A percentile compares a stretch with the other conserved stretches of the same genome.
phyloP scores from a whole-genome alignment of 2,329 filamentous ascomycete species.

The Emmonsiellopsis sp. region DNA sequence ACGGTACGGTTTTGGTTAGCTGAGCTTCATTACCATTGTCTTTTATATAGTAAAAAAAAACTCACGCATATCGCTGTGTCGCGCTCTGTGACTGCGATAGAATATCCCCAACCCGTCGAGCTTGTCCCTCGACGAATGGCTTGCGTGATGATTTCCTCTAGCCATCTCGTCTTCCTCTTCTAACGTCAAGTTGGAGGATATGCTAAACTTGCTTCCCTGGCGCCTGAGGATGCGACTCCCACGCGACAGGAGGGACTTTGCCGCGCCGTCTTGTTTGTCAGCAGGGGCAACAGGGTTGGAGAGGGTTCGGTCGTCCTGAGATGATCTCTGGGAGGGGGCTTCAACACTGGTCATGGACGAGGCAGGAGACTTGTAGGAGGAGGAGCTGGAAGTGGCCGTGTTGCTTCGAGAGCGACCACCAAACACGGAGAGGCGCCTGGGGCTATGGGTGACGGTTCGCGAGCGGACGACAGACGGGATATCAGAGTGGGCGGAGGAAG shows the following conservation, averaged over 20 bases:
- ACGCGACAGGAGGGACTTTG: constrained; percentile 34
- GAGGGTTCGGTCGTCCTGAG: constrained; percentile 24
- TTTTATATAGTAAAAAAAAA: constrained; percentile 7
- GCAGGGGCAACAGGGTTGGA: constrained; percentile 19
- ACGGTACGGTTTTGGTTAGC: background rate
- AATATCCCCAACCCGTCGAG: constrained; percentile 26
- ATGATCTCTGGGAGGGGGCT: constrained; percentile 19
- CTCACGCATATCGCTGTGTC: constrained; percentile 29
- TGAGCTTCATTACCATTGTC: background rate
- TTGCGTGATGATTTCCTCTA: constrained; percentile 11
- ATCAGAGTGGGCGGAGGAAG: constrained; percentile 7
- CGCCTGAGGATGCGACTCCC: constrained; percentile 40
- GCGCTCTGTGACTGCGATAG: constrained; percentile 23
- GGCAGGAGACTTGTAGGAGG: constrained; percentile 37
- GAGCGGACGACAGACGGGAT: constrained; percentile 4
- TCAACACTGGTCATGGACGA: constrained; percentile 33
- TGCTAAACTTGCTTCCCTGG: constrained; percentile 39
- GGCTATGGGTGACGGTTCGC: constrained; percentile 22
- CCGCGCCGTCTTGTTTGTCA: constrained; percentile 28
- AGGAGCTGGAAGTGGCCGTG: constrained; percentile 43
- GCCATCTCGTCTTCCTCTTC: constrained; percentile 32
- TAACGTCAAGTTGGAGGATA: constrained; percentile 26
- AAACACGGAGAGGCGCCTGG: constrained; percentile 33
- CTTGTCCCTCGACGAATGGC: constrained; percentile 15
- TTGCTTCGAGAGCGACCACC: constrained; percentile 33